These are phyloP conservation scores for Eimeria tenella DNA, from an alignment of 169 alveolate species.

Conservation along the genomic window DNA sequence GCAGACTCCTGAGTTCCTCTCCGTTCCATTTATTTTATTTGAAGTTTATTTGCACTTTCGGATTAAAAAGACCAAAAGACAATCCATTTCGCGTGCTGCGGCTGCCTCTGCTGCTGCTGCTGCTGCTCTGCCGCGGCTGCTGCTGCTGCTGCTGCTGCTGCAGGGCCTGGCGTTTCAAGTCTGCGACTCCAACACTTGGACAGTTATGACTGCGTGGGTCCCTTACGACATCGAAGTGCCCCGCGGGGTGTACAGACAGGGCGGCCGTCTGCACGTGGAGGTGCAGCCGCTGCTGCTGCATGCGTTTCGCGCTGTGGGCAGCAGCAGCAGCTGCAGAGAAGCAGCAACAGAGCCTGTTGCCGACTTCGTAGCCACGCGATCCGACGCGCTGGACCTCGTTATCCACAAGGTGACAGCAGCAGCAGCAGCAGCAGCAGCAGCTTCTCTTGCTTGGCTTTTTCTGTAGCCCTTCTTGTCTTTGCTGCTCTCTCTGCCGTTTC, in stretches of 20 bases:
- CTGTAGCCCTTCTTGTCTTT: background rate
- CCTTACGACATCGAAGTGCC: slow-evolving; percentile 65
- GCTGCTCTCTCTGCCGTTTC: no score
- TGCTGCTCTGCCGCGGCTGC: background rate
- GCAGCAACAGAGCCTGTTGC: slow-evolving; percentile 19
- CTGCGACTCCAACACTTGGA: slow-evolving; percentile 25
- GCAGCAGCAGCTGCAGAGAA: background rate
- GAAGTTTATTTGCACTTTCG: no score
- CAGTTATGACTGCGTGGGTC: slow-evolving; percentile 27
- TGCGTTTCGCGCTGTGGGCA: slow-evolving; percentile 3
- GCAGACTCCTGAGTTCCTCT: no score
- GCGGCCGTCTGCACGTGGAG: slow-evolving; percentile 27
- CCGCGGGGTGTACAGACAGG: slow-evolving; percentile 74
- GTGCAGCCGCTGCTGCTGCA: slow-evolving; percentile 47
- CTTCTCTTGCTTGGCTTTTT: background rate
- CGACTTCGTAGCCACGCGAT: background rate
- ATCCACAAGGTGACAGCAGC: slow-evolving; percentile 28
- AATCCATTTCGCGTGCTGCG: no score
- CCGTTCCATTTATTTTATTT: no score
- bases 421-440: background rate
- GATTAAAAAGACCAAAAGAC: no score
- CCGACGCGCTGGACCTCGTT: slow-evolving; percentile 35
- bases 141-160: slow-evolving; percentile 34
- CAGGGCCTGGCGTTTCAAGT: slow-evolving; percentile 52
- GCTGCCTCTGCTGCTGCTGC: no score